These are phyloP conservation scores for Zychaea mexicana DNA, from an alignment of 371 early-diverging fungal genomes.

Conservation along the genomic window DNA sequence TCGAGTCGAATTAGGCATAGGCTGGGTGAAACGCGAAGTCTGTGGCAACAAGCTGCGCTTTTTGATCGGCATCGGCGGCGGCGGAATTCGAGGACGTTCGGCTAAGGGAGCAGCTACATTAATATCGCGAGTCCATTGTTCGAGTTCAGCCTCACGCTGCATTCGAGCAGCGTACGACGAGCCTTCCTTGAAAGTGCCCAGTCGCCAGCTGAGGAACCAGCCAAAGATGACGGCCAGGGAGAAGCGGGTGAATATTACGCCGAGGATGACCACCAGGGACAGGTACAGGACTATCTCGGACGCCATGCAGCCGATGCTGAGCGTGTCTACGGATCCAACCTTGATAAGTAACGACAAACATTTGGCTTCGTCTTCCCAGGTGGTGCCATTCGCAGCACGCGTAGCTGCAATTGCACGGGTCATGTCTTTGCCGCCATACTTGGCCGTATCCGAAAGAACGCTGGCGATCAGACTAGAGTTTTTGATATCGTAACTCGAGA, in stretches of 20 bases:
- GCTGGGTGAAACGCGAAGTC: conserved; percentile 48
- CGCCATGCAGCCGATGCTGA: conserved; percentile 71
- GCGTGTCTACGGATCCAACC: conserved; percentile 77
- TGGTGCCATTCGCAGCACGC: background rate
- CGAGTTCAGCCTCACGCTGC: conserved; percentile 59
- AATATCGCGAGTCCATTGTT: conserved; percentile 61
- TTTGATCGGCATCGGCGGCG: conserved; percentile 17
- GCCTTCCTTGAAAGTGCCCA: conserved; percentile 60
- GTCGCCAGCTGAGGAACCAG: conserved; percentile 68
- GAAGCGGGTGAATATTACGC: conserved; percentile 66
- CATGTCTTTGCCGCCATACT: conserved; percentile 41
- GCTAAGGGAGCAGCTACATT: conserved; percentile 42
- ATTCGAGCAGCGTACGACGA: conserved; percentile 52
- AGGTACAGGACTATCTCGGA: conserved; percentile 64
- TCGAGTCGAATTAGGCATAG: conserved; percentile 43
- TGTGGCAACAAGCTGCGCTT: conserved; percentile 29
- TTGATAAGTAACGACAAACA: conserved; percentile 71
- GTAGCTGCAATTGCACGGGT: conserved; percentile 33
- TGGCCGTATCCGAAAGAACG: conserved; percentile 18
- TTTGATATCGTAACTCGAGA: conserved; percentile 20
- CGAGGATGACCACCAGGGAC: conserved; percentile 57
- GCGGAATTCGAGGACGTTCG: conserved; percentile 15
- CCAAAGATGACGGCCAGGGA: conserved; percentile 76
- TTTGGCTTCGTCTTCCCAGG: conserved; percentile 48
- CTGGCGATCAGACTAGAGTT: conserved; percentile 30